Evolutionary conservation across 164 flowering plant genomes (phyloP).

Genomic region (Stephania yunnanensis): DNA sequence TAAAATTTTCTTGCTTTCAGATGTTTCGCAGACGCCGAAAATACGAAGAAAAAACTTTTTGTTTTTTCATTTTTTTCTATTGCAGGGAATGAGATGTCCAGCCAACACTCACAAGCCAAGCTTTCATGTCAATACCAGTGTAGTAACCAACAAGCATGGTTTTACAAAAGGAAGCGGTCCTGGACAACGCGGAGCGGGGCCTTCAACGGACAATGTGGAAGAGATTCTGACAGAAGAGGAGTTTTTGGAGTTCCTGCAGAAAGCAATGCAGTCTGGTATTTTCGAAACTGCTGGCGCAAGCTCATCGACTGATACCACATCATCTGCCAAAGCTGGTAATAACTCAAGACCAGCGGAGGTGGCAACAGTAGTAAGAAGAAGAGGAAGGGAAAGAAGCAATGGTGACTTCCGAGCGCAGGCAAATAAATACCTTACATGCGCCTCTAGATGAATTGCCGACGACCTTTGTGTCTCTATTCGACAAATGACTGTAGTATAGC

Average conservation of each 20-base stretch:
- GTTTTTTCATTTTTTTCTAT: not conserved
- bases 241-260: conserved; percentile 77
- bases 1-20: not conserved
- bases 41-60: not conserved
- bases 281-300: conserved; percentile 45
- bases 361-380: conserved; percentile 49
- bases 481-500: not conserved
- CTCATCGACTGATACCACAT: conserved; percentile 39
- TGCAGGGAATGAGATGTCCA: conserved; percentile 96
- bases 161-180: conserved; percentile 40
- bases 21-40: not conserved
- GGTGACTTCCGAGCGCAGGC: conserved; percentile 31
- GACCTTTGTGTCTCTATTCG: not conserved
- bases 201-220: conserved; percentile 44
- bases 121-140: conserved; percentile 85
- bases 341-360: conserved; percentile 24
- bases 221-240: conserved; percentile 85
- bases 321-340: conserved; percentile 33
- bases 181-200: conserved; percentile 46
- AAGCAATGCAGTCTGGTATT: conserved; percentile 69
- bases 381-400: conserved; percentile 85
- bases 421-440: not conserved
- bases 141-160: conserved; percentile 46
- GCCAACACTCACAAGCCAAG: conserved; percentile 90
- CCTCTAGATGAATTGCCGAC: not conserved